Conservation (phyloP, 176 grass and related monocot species). For the Hyparrhenia diplandra region DNA sequence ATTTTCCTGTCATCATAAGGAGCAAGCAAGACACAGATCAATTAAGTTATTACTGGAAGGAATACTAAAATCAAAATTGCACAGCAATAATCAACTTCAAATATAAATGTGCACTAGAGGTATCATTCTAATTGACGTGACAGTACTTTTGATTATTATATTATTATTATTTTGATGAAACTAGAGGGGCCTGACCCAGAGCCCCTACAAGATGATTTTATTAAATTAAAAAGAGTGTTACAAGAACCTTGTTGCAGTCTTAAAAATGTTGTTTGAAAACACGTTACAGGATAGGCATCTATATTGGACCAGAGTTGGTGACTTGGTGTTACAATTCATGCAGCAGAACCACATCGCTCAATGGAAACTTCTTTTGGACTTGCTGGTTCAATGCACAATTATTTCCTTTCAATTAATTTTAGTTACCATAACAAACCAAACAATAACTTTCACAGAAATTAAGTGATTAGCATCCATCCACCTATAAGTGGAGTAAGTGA, state of each 20-base stretch:
- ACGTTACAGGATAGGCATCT: not conserved
- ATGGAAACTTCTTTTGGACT: not conserved
- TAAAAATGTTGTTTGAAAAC: not conserved
- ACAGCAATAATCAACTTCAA: not conserved
- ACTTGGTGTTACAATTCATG: not conserved
- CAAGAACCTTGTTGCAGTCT: not conserved
- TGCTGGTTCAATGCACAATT: not conserved
- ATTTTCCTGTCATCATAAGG: constrained; percentile 33
- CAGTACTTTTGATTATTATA: not conserved
- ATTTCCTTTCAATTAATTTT: not conserved
- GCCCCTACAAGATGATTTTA: too few relatives aligned
- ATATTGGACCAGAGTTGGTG: not conserved
- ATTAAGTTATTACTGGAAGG: not conserved
- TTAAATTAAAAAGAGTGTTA: too few relatives aligned
- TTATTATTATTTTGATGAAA: too few relatives aligned
- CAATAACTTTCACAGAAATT: not conserved
- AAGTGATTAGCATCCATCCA: not conserved
- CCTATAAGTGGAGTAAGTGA: too few relatives aligned
- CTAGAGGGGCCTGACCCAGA: too few relatives aligned
- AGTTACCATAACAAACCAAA: not conserved
- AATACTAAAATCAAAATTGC: not conserved
- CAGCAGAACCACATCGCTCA: not conserved
- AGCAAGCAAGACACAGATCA: not conserved
- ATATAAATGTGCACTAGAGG: not conserved
- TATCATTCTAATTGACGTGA: not conserved